These are phyloP conservation scores for Nephelium lappaceum DNA, from an alignment of 345 rosid genomes.

Conservation along the genomic window DNA sequence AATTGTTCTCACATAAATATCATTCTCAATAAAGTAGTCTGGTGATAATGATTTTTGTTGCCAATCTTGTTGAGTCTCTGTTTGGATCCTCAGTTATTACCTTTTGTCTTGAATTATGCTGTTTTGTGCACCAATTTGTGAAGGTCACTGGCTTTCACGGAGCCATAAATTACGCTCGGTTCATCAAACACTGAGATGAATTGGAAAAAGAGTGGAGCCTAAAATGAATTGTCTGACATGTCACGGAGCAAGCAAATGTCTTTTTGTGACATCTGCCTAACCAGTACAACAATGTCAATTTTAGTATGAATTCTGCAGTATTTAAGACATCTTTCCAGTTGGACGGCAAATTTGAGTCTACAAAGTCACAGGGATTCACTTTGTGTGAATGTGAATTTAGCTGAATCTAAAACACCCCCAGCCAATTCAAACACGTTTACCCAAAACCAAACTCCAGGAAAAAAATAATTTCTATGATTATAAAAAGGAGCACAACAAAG, in stretches of 20 bases:
- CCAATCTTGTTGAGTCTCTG: neutral
- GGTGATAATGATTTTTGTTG: neutral
- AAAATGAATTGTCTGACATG: neutral
- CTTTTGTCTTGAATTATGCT: neutral
- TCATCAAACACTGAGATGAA: neutral
- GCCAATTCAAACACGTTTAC: constrained; percentile 7
- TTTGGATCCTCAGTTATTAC: neutral
- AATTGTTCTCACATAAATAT: no score
- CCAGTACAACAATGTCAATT: neutral
- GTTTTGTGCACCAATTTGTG: neutral
- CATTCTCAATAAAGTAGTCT: no score
- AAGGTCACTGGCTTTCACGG: neutral
- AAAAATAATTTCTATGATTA: neutral
- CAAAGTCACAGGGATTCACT: neutral
- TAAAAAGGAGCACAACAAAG: constrained; percentile 6
- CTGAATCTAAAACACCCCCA: neutral
- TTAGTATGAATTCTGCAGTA: constrained; percentile 10
- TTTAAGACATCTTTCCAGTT: constrained; percentile 16
- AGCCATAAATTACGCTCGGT: neutral
- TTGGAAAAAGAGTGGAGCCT: neutral
- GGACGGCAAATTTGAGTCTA: neutral
- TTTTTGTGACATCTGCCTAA: constrained; percentile 5
- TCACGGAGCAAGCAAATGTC: neutral
- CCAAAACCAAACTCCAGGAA: neutral
- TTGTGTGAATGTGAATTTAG: neutral